phyloP scores from a whole-genome alignment of 176 grass and related monocot genomes.

The Carex myosuroides region DNA sequence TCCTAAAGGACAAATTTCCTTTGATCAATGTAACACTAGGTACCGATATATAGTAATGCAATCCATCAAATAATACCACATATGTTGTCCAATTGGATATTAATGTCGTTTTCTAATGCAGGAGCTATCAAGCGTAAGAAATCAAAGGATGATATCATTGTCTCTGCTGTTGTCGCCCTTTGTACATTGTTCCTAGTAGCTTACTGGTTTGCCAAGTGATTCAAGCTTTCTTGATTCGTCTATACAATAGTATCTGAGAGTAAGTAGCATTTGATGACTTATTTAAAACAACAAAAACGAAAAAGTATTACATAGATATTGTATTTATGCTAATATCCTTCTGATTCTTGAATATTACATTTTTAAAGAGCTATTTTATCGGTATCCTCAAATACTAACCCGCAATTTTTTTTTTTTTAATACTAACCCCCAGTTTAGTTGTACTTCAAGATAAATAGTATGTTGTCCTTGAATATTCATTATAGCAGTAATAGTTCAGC shows the following conservation, averaged over 20 bases:
- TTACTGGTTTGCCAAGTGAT: constrained; percentile 39
- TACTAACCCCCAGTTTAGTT: not conserved
- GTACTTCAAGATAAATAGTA: too few species aligned
- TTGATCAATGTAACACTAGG: constrained; percentile 27
- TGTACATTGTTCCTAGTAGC: constrained; percentile 41
- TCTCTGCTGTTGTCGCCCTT: constrained; percentile 28
- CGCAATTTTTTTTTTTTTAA: not conserved
- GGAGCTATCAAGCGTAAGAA: constrained; percentile 42
- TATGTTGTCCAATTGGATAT: not conserved
- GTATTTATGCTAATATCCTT: not conserved
- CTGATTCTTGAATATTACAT: not conserved
- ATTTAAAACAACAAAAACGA: not conserved
- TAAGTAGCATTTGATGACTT: not conserved
- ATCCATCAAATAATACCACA: not conserved
- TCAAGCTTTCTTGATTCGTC: too few species aligned
- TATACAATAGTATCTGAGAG: too few species aligned
- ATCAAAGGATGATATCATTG: constrained; percentile 35
- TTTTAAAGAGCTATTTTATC: not conserved
- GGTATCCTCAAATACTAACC: not conserved
- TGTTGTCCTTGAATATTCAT: not conserved
- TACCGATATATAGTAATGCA: not conserved
- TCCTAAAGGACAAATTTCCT: constrained; percentile 35
- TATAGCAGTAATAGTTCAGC: not conserved
- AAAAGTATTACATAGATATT: not conserved
- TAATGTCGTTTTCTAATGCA: constrained; percentile 11